Base-by-base conservation (phyloP, 2,329 filamentous ascomycete species). In the Fusarium chuoi region DNA sequence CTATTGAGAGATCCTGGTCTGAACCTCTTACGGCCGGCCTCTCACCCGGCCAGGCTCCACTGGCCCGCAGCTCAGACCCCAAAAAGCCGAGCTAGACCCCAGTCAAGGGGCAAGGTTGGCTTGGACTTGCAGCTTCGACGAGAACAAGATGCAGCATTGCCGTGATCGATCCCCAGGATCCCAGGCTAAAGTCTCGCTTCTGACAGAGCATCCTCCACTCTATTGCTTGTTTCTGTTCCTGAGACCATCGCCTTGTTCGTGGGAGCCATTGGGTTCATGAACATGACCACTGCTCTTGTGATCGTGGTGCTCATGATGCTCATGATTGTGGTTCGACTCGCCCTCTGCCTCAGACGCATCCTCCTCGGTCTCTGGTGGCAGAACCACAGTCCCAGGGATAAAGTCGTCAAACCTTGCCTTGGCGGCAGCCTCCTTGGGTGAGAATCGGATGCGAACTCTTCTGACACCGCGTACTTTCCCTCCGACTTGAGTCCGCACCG, bases 371-470 rank as follows among this genome's bases (percentile, higher is more conserved):
- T 93, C 89, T 5, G 90, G 88, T 78, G 93, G 90, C 7, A 89
- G 90, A 76, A 87, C 90, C 15, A 92, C 84, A 72, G 92, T 88
- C 6, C 89, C 89, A 5, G 88, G 83, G 71, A 95, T 93, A 78
- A 95, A 95, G 81, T 98, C 95, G 80, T 97, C 93, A 69, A 93
- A 91, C 77, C 83, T 85, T 33, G 92, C 88, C 60, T 89, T 85
- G 36, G 85, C 82, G 18, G 85, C 82, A 35, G 87, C 86, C 24
- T 93, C 91, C 75, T 90, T 89, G 42, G 92, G 89, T 36, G 96
- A 89, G 80, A 98, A 98, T 46, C 95, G 91, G 58, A 98, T 89
- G 70, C 93, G 92, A 39, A 99, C 89, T 72, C 93, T 90, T 81
- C 94, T 92, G 44, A 96, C 94, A 3, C 96, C 96, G 68, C 94